These are phyloP conservation scores for Russula ochroleuca DNA, from an alignment of 768 basidiomycete genomes.

Conservation along the genomic window DNA sequence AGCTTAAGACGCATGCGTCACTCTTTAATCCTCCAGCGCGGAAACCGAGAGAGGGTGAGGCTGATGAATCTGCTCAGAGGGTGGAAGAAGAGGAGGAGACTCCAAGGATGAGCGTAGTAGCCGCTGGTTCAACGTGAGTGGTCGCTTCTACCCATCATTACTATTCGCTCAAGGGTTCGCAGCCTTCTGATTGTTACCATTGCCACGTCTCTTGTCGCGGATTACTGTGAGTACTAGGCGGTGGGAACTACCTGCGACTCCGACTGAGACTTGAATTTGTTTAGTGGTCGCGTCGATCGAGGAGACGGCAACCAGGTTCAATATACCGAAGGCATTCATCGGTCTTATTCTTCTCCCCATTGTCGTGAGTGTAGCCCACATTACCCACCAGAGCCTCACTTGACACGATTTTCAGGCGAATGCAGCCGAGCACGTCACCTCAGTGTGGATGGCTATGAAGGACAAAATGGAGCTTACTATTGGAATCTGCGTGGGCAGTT, in stretches of 20 bases:
- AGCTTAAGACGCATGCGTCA: slow-evolving; percentile 61
- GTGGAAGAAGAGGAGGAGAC: slow-evolving; percentile 41
- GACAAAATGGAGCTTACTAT: slow-evolving; percentile 70
- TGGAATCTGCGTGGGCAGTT: slow-evolving; percentile 74
- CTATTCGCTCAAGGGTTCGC: slow-evolving; percentile 7
- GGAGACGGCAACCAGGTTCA: slow-evolving; percentile 76
- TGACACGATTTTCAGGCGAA: slow-evolving; percentile 50
- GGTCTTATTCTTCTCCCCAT: slow-evolving; percentile 84
- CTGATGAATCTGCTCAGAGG: slow-evolving; percentile 16
- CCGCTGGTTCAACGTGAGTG: slow-evolving; percentile 56
- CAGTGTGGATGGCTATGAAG: slow-evolving; percentile 88
- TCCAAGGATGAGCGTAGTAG: slow-evolving; percentile 62
- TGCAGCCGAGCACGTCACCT: slow-evolving; percentile 81
- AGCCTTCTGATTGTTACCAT: slow-evolving; percentile 73
- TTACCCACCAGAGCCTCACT: not conserved
- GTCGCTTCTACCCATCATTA: slow-evolving; percentile 1
- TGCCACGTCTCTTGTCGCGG: slow-evolving; percentile 84
- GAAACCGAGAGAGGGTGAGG: not conserved
- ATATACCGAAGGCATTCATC: slow-evolving; percentile 81
- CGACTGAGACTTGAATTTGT: slow-evolving; percentile 7
- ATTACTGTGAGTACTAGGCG: slow-evolving; percentile 57
- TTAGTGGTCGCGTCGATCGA: slow-evolving; percentile 88
- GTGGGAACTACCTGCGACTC: not conserved
- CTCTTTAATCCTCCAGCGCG: slow-evolving; percentile 45
- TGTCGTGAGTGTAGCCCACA: slow-evolving; percentile 49